phyloP scores from a whole-genome alignment of 176 grass and related monocot species.

The Cocos nucifera region DNA sequence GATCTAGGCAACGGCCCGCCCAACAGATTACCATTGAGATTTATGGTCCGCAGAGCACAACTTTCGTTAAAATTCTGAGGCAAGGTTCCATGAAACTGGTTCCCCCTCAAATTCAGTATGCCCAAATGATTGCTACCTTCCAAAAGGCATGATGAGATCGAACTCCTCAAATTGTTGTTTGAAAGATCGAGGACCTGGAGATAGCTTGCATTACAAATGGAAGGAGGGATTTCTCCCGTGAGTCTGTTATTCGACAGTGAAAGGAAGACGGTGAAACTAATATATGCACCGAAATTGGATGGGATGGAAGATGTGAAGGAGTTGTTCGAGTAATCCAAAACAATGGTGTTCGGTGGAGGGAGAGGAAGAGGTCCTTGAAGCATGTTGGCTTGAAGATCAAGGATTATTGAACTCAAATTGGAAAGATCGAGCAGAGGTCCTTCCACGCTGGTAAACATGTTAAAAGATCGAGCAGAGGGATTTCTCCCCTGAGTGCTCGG shows the following conservation, averaged over 20 bases:
- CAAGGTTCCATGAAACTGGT: slow-evolving; percentile 23
- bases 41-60: slow-evolving; percentile 26
- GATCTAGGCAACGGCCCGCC: slow-evolving; percentile 20
- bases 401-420: neutral
- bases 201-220: slow-evolving; percentile 33
- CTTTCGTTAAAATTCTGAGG: slow-evolving; percentile 21
- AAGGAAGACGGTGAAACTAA: slow-evolving; percentile 16
- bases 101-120: slow-evolving; percentile 28
- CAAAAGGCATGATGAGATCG: slow-evolving; percentile 25
- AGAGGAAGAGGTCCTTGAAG: slow-evolving; percentile 38
- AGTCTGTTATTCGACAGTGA: slow-evolving; percentile 39
- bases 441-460: slow-evolving; percentile 31
- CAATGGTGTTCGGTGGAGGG: slow-evolving; percentile 16
- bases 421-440: slow-evolving; percentile 3
- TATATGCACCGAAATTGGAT: slow-evolving; percentile 5
- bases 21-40: slow-evolving; percentile 31
- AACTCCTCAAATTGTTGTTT: slow-evolving; percentile 28
- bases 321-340: slow-evolving; percentile 46
- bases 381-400: slow-evolving; percentile 42
- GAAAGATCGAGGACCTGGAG: slow-evolving; percentile 52
- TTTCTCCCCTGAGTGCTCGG: too few species aligned
- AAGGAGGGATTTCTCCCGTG: slow-evolving; percentile 22
- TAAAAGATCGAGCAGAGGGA: too few species aligned
- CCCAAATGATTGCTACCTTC: slow-evolving; percentile 9
- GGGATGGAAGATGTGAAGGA: slow-evolving; percentile 23